Evolutionary conservation across 2,329 filamentous ascomycete genomes (phyloP).

Genomic region (Aspergillus hiratsukae): DNA sequence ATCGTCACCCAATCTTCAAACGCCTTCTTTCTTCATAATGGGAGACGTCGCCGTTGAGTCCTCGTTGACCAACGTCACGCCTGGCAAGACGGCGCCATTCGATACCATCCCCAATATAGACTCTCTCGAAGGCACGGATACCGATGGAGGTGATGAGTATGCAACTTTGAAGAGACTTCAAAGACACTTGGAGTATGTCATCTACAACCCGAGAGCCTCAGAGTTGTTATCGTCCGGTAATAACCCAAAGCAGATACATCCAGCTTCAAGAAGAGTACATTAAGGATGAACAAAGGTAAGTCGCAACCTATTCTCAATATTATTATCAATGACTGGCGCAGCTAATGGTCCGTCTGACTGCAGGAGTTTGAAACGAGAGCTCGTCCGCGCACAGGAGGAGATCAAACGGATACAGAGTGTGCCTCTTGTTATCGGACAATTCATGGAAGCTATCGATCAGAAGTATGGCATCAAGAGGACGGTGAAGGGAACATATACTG

Average conservation of each 20-base stretch:
- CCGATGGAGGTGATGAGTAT: slow-evolving; percentile 87
- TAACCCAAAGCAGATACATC: slow-evolving; percentile 62
- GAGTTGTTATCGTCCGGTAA: background rate
- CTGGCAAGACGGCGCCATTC: slow-evolving; percentile 73
- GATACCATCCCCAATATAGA: slow-evolving; percentile 83
- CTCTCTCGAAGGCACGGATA: slow-evolving; percentile 75
- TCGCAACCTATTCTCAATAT: background rate
- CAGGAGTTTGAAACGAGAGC: slow-evolving; percentile 92
- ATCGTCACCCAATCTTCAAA: background rate
- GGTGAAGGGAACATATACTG: slow-evolving; percentile 3
- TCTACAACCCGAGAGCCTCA: background rate
- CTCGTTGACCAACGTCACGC: slow-evolving; percentile 66
- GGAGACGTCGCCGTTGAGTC: slow-evolving; percentile 83
- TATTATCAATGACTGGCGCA: background rate
- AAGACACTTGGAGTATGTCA: slow-evolving; percentile 80
- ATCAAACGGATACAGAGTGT: slow-evolving; percentile 99
- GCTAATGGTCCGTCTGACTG: background rate
- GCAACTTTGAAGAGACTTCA: slow-evolving; percentile 94
- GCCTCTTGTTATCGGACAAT: slow-evolving; percentile 95
- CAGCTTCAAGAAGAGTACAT: slow-evolving; percentile 99
- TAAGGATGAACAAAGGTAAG: slow-evolving; percentile 95
- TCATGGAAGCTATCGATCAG: slow-evolving; percentile 99
- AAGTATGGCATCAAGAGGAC: slow-evolving; percentile 59
- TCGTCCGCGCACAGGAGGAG: slow-evolving; percentile 95
- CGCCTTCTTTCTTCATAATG: slow-evolving; percentile 51